Evolutionary conservation across 2,329 filamentous ascomycete species (phyloP), one percentile per base, ranked within the genome.

Genomic region (Paradendryphiella salina): DNA sequence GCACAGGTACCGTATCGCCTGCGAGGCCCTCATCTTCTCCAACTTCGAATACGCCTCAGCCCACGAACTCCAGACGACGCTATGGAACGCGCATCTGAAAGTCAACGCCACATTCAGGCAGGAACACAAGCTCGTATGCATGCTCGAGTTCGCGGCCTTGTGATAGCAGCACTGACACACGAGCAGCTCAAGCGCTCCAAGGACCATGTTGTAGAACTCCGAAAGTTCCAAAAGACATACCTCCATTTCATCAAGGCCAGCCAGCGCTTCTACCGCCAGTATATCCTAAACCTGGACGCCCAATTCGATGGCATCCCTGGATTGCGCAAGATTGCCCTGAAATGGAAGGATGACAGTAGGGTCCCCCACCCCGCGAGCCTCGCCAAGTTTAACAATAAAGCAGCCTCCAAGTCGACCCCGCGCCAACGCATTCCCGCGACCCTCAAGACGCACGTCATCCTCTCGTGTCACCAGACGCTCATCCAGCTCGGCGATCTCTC

Each of bases 401-500:
- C 42, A 72, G 71, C 63, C 38, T 64, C 70, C 43, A 69, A 66
- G 44, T 57, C 60, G 11, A 46, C 67, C 40, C 54, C 57, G 13
- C 63, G 60, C 49, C 63, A 61, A 52, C 66, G 56, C 56, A 66
- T 59, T 73, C 79, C 49, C 72, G 80, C 35, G 63, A 78, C 37
- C 68, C 80, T 89, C 42, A 80, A 80, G 52, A 71, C 76, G n/a
- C 75, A 80, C 57, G 82, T 95, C 49, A 77, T 90, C 33, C 76
- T 80, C 48, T 91, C 90, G 3, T 96, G 89, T 69, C 88, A 96
- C 74, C 83, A 85, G 48, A 90, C 89, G 4, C 79, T 97, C 47
- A 86, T 96, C 52, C 90, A 88, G 59, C 82, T 97, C 8, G 94
- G 94, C 28, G 94, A 99, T 71, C 80, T 99, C 39, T 89, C 89